Base-by-base conservation (phyloP, 805 yeast genomes). In the Starmerella stigmatis region DNA sequence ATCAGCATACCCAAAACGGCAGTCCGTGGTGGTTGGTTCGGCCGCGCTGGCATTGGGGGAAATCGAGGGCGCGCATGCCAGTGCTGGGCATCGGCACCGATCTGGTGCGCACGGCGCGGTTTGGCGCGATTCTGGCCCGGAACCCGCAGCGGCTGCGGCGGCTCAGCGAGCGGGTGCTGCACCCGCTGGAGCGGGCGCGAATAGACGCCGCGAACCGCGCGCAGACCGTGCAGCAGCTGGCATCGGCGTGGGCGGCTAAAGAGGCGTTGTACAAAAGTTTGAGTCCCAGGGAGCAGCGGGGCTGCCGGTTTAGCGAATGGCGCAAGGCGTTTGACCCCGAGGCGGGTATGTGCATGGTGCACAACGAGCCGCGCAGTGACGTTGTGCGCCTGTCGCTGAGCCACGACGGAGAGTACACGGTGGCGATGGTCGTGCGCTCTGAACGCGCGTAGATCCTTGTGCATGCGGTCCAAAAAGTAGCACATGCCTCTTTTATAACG, bases 231-330 rank as follows among this genome's bases (percentile, higher is more conserved):
- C 57, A 58, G 28, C 57, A 66, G 3, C 59, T 81, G 16, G 73
- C 84, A 1, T 75, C 76, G 2, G 55, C 73, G 16, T 83, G 94
- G 94, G 79, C 86, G 9, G 64, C 74, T 8, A 83, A 83, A 52
- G 94, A 83, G 55, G 88, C 92, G 1, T 56, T 81, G 8, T 83
- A 66, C 59, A 83, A 83, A 59, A 68, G 79, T 0, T 59, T 83
- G 46, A 73, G 69, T 38, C 42, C 54, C 1, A 50, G 49, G 3
- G 74, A 72, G 31, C 92, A 83, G 58, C 41, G 41, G n/a, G 7
- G 7, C 2, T 81, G 81, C 56, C 59, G 57, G 22, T 80, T 83
- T 65, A 69, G 64, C 7, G 59, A 74, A 4, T 83, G 92, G 51
- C 5, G 47, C 45, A 30, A 26, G 13, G 8, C 19, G 26, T 27